These are phyloP conservation scores for Cladophialophora psammophila DNA, from an alignment of 2,329 filamentous ascomycete genomes.

Conservation along the genomic window DNA sequence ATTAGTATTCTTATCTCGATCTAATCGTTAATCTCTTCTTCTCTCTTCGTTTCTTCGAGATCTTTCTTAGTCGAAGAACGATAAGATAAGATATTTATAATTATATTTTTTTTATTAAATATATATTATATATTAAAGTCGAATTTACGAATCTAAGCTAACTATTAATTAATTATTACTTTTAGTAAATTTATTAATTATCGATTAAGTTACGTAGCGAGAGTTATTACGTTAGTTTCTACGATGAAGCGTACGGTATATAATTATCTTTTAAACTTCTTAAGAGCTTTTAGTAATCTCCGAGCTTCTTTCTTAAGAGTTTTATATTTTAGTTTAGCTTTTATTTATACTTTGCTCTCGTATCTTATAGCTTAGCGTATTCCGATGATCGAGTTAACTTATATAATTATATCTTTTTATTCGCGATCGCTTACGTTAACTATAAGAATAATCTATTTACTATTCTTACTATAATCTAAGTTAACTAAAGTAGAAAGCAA, in stretches of 20 bases:
- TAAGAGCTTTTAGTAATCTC: background rate
- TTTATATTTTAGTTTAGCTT: background rate
- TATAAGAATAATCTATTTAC: background rate
- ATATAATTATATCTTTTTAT: background rate
- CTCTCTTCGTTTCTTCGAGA: background rate
- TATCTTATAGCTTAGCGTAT: background rate
- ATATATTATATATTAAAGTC: slow-evolving; percentile 5
- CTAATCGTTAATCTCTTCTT: slow-evolving; percentile 12
- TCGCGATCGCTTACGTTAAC: background rate
- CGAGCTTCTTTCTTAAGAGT: slow-evolving; percentile 1
- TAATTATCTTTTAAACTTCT: slow-evolving; percentile 4
- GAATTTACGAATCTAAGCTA: background rate
- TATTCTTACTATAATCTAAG: background rate
- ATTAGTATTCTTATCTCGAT: slow-evolving; percentile 1
- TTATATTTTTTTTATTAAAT: background rate
- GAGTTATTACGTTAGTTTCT: slow-evolving; percentile 5
- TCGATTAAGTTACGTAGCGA: background rate
- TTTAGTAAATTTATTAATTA: background rate
- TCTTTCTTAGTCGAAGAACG: background rate
- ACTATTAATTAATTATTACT: background rate
- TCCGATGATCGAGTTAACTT: background rate
- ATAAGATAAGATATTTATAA: background rate
- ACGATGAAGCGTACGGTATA: background rate
- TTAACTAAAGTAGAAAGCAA: background rate
- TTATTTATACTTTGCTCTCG: background rate